phyloP scores from a whole-genome alignment of 805 yeast genomes.

The Starmerella cellae region DNA sequence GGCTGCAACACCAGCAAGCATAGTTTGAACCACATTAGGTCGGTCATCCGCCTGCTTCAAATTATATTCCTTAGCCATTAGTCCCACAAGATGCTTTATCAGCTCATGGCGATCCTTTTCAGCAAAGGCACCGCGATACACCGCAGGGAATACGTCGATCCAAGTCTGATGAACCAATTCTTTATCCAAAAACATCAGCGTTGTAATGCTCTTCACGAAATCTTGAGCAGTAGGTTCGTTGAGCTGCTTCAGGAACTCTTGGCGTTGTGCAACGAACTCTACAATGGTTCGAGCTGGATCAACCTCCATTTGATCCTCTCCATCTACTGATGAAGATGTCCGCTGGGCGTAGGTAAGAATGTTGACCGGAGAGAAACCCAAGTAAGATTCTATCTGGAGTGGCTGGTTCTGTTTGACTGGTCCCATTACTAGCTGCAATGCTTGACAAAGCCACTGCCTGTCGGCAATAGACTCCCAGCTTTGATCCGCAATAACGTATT shows the following conservation, averaged over 20 bases:
- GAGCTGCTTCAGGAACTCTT: constrained; percentile 28
- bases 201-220: constrained; percentile 58
- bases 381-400: constrained; percentile 31
- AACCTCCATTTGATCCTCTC: neutral
- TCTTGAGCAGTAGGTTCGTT: constrained; percentile 40
- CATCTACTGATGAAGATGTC: neutral
- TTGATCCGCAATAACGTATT: constrained; percentile 84
- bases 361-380: constrained; percentile 25
- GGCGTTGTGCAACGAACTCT: constrained; percentile 25
- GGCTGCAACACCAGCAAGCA: constrained; percentile 61
- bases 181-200: constrained; percentile 68
- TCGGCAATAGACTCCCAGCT: constrained; percentile 95
- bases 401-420: constrained; percentile 45
- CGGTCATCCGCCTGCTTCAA: constrained; percentile 75
- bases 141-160: constrained; percentile 71
- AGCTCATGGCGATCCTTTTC: constrained; percentile 72
- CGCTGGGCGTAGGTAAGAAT: constrained; percentile 13
- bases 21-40: constrained; percentile 74
- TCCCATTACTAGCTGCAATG: constrained; percentile 71
- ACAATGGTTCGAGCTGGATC: neutral
- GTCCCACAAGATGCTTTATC: constrained; percentile 61
- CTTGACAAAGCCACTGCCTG: constrained; percentile 89
- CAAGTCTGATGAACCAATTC: constrained; percentile 71
- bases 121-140: constrained; percentile 52
- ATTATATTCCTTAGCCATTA: constrained; percentile 83